A percentile compares a stretch with the other conserved stretches of the same genome.
phyloP scores from a whole-genome alignment of 768 basidiomycete genomes.

The Termitomyces sp. region DNA sequence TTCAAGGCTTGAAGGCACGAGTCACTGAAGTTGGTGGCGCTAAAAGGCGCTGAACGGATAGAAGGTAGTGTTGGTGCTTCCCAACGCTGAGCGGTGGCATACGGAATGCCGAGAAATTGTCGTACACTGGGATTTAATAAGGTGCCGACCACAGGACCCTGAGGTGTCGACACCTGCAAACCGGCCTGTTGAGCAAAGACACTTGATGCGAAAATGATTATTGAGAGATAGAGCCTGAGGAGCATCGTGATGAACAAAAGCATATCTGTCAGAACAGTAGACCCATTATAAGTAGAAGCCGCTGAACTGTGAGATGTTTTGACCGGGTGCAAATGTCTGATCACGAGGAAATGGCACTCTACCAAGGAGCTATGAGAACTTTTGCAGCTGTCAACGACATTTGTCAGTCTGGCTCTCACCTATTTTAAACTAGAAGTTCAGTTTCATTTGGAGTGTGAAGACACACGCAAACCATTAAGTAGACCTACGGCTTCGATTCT shows the following conservation, averaged over 20 bases:
- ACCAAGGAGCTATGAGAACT: background rate
- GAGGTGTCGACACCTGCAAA: slow-evolving; percentile 22
- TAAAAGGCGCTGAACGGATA: slow-evolving; percentile 14
- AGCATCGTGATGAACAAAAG: slow-evolving; percentile 13
- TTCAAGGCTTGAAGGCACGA: slow-evolving; percentile 25
- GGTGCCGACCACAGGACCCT: slow-evolving; percentile 26
- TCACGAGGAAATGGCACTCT: background rate
- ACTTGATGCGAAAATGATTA: background rate
- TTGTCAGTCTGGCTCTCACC: background rate
- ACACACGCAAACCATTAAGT: background rate
- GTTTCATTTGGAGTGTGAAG: background rate
- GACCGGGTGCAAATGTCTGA: slow-evolving; percentile 2
- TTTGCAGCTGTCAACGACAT: background rate
- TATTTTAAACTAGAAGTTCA: background rate
- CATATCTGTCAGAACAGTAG: background rate
- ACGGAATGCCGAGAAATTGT: slow-evolving; percentile 33
- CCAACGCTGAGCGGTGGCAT: slow-evolving; percentile 28
- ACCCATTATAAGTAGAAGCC: background rate
- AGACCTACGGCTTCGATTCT: background rate
- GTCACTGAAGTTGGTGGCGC: slow-evolving; percentile 24
- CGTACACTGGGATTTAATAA: slow-evolving; percentile 22
- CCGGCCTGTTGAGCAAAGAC: slow-evolving; percentile 9
- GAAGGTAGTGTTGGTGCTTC: slow-evolving; percentile 22
- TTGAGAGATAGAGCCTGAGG: background rate
- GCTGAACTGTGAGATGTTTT: background rate